Evolutionary conservation across 176 grass and related monocot species (phyloP).

Genomic region (maize (Zea mays)): Zm-B73-REFERENCE-NAM-5.0 NC_050101.1:168371501-168372000

Average conservation of each 20-base stretch:
- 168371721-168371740: neutral
- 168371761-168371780: neutral
- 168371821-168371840: too few species aligned
- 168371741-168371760: neutral
- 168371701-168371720: neutral
- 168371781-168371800: neutral
- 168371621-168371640: neutral
- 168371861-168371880: too few species aligned
- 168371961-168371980: too few species aligned
- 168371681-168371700: neutral
- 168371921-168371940: too few species aligned
- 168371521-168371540: neutral
- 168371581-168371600: neutral
- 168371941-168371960: too few species aligned
- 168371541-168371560: neutral
- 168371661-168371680: neutral
- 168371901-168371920: too few species aligned
- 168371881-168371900: too few species aligned
- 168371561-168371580: neutral
- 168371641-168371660: neutral
- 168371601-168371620: neutral
- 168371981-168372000: too few species aligned
- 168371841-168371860: too few species aligned
- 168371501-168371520: neutral
- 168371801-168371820: too few species aligned